Conservation (phyloP, 495 filamentous ascomycete species). For the Penicillium desertorum region DNA sequence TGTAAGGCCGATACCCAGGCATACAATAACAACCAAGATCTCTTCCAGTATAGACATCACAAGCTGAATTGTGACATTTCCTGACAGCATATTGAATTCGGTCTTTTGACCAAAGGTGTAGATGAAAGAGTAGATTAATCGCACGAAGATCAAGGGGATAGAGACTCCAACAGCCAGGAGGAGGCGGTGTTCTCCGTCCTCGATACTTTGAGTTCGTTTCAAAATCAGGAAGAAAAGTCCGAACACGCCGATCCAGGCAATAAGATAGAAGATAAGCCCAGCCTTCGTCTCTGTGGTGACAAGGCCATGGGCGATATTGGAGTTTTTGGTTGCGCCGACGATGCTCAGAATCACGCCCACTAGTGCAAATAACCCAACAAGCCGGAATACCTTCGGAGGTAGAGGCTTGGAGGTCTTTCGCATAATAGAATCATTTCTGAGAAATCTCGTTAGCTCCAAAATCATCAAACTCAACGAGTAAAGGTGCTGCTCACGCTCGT, state of each 20-base stretch:
- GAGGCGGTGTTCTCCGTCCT: conserved; percentile 31
- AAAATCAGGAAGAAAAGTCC: conserved; percentile 6
- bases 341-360: conserved; percentile 24
- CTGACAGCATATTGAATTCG: conserved; percentile 6
- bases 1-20: conserved; percentile 30
- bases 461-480: not conserved
- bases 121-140: conserved; percentile 35
- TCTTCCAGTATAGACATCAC: conserved; percentile 17
- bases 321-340: conserved; percentile 15
- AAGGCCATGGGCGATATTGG: conserved; percentile 6
- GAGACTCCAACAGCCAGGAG: conserved; percentile 31
- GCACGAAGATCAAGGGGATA: conserved; percentile 35
- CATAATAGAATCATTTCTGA: conserved; percentile 25
- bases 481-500: conserved; percentile 21
- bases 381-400: conserved; percentile 29
- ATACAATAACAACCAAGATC: conserved; percentile 16
- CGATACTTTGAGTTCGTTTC: conserved; percentile 9
- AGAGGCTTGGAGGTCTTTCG: conserved; percentile 15
- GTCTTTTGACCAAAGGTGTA: conserved; percentile 22
- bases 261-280: conserved; percentile 22
- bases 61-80: conserved; percentile 14
- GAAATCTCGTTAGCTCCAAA: not conserved
- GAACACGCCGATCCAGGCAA: conserved; percentile 20
- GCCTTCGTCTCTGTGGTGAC: conserved; percentile 15
- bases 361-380: conserved; percentile 17